Conservation (phyloP, 495 filamentous ascomycete genomes). For the Podospora bellae-mahoneyi region DNA sequence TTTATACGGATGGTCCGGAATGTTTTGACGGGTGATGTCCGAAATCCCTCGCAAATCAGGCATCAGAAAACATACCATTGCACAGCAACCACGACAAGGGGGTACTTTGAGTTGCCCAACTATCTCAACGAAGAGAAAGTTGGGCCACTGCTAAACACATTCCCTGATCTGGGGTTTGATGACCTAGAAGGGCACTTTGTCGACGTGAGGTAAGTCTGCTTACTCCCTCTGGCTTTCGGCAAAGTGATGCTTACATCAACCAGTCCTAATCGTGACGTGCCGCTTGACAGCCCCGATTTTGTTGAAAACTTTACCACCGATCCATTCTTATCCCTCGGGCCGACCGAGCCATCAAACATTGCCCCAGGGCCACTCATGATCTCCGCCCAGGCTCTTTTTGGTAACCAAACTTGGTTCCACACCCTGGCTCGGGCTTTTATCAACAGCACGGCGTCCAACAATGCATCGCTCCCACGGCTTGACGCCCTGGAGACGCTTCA, state of each 20-base stretch:
- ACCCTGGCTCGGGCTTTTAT: neutral
- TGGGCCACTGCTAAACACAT: neutral
- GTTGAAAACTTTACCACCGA: neutral
- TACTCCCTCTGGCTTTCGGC: neutral
- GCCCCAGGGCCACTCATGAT: neutral
- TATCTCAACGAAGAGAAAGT: neutral
- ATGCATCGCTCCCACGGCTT: neutral
- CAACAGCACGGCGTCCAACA: neutral
- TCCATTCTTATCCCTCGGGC: neutral
- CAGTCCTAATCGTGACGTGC: neutral
- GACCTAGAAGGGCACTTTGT: neutral
- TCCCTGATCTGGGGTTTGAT: neutral
- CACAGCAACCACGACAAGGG: neutral
- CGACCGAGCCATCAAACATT: neutral
- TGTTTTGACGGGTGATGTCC: neutral
- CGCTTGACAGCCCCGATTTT: neutral
- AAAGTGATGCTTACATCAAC: neutral
- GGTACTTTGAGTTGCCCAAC: neutral
- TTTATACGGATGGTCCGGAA: no score
- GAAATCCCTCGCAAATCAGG: neutral
- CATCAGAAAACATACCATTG: neutral
- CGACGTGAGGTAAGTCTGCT: neutral
- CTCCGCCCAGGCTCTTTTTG: neutral
- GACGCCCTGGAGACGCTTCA: neutral
- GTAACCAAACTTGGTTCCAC: neutral